Evolutionary conservation across 208 protist species (phyloP).

Genomic region (Leishmania arabica): DNA sequence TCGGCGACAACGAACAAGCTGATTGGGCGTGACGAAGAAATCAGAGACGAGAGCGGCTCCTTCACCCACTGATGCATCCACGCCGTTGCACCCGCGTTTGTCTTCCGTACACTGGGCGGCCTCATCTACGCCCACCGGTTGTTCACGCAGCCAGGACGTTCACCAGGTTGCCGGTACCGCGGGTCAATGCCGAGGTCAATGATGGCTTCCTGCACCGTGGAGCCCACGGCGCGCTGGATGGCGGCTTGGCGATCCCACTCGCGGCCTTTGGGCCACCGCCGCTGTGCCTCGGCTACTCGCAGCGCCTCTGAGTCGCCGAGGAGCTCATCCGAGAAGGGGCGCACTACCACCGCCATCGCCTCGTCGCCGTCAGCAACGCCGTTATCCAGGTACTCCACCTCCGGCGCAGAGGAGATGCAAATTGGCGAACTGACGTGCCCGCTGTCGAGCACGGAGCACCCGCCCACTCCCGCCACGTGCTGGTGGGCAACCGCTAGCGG

Average conservation of each 20-base stretch:
- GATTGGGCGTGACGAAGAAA: neutral
- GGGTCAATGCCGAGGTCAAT: slow-evolving; percentile 66
- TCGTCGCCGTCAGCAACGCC: neutral
- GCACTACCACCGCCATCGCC: slow-evolving; percentile 51
- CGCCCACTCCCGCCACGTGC: neutral
- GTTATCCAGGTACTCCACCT: neutral
- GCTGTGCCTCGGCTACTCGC: slow-evolving; percentile 15
- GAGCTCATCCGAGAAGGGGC: slow-evolving; percentile 44
- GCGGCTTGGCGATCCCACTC: slow-evolving; percentile 87
- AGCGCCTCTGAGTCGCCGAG: slow-evolving; percentile 7
- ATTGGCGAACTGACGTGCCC: slow-evolving; percentile 40
- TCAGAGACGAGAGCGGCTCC: neutral
- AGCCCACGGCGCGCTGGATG: slow-evolving; percentile 49
- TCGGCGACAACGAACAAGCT: neutral
- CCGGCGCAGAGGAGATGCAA: neutral
- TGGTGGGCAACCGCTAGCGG: slow-evolving; percentile 19
- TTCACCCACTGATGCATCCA: neutral
- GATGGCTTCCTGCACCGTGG: slow-evolving; percentile 74
- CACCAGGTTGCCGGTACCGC: slow-evolving; percentile 70
- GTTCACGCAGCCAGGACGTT: slow-evolving; percentile 31
- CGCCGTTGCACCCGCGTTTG: neutral
- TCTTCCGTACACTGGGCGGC: neutral
- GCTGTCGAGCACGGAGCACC: slow-evolving; percentile 40
- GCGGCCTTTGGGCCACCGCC: slow-evolving; percentile 51
- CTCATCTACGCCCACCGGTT: neutral